Conservation (phyloP, 2,329 filamentous ascomycete genomes). For the Pseudophaeomoniella oleicola region DNA sequence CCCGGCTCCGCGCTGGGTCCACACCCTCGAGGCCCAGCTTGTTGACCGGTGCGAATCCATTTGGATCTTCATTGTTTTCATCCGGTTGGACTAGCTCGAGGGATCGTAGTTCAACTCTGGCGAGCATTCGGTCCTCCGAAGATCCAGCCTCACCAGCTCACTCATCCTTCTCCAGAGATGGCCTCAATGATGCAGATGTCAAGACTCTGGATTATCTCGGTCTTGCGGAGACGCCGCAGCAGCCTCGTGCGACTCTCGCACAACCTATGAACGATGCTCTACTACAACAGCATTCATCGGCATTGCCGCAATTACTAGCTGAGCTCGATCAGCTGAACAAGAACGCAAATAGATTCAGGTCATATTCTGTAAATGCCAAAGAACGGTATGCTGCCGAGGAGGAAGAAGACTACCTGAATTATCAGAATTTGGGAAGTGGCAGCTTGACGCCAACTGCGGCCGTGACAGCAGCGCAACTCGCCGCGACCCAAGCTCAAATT, state of each 20-base stretch:
- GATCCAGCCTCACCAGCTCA: constrained; percentile 76
- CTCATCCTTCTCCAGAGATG: constrained; percentile 74
- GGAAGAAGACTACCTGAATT: constrained; percentile 53
- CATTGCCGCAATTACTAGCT: constrained; percentile 50
- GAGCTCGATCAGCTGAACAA: constrained; percentile 62
- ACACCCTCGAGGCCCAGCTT: constrained; percentile 80
- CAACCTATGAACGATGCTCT: constrained; percentile 40
- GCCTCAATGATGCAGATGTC: constrained; percentile 72
- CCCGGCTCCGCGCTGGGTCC: constrained; percentile 76
- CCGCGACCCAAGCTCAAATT: constrained; percentile 52
- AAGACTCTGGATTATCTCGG: constrained; percentile 92
- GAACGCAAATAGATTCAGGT: constrained; percentile 77
- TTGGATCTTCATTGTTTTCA: constrained; percentile 77
- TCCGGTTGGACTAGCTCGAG: constrained; percentile 72
- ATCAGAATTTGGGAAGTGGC: constrained; percentile 43
- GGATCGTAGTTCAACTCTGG: constrained; percentile 74
- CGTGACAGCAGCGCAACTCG: constrained; percentile 41
- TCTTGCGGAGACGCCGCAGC: constrained; percentile 82
- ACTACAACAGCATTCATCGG: constrained; percentile 32
- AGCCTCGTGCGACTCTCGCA: constrained; percentile 56
- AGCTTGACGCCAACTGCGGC: constrained; percentile 42
- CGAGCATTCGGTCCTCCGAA: constrained; percentile 78
- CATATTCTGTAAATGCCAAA: constrained; percentile 96
- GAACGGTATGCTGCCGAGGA: constrained; percentile 91
- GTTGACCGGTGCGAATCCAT: constrained; percentile 46